These are phyloP conservation scores for Globisporangium alternatum DNA, from an alignment of 352 stramenopile species.

Conservation along the genomic window DNA sequence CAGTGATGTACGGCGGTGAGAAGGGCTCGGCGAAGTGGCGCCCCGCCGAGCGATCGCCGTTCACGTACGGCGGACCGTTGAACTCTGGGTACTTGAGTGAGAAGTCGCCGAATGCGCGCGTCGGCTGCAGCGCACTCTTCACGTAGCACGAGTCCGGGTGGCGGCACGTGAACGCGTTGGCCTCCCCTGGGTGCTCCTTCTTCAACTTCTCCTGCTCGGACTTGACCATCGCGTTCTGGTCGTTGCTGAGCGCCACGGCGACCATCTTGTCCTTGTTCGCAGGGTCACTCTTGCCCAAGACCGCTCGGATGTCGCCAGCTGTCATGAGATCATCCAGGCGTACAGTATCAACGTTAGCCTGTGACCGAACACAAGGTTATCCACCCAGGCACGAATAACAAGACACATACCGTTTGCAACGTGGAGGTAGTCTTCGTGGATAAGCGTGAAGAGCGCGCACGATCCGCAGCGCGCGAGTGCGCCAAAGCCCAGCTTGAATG, in stretches of 20 bases:
- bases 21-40: constrained; percentile 88
- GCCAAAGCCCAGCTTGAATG: constrained; percentile 92
- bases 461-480: constrained; percentile 84
- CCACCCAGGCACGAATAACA: not conserved
- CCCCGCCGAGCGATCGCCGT: constrained; percentile 79
- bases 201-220: constrained; percentile 84
- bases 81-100: constrained; percentile 94
- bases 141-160: constrained; percentile 92
- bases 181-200: constrained; percentile 84
- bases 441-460: constrained; percentile 81
- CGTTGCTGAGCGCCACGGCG: constrained; percentile 80
- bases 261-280: constrained; percentile 38
- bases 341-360: not conserved
- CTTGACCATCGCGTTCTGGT: constrained; percentile 92
- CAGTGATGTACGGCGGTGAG: constrained; percentile 92
- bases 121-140: constrained; percentile 89
- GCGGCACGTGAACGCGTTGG: constrained; percentile 90
- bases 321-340: not conserved
- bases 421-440: constrained; percentile 73
- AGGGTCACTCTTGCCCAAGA: constrained; percentile 54
- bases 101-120: constrained; percentile 90
- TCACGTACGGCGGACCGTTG: constrained; percentile 80
- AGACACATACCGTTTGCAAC: constrained; percentile 67
- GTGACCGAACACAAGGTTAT: not conserved
- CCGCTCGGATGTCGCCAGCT: constrained; percentile 79